These are phyloP conservation scores for Hanseniaspora clermontiae DNA, from an alignment of 805 yeast genomes.

Conservation along the genomic window DNA sequence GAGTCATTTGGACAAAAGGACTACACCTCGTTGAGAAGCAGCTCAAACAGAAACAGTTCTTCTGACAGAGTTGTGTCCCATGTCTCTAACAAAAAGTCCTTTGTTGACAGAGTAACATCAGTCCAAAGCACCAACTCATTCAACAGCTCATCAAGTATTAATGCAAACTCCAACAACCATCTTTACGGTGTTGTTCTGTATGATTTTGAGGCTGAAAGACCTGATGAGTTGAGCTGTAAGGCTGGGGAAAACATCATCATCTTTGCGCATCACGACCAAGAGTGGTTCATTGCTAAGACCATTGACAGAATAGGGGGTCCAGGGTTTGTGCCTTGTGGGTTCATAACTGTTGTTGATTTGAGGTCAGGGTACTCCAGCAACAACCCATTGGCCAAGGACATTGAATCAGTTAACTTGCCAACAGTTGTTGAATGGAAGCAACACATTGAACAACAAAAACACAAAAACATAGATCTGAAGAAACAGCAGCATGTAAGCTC, in stretches of 20 bases:
- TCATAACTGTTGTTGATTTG: slow-evolving; percentile 74
- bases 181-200: slow-evolving; percentile 77
- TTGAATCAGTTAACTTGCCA: slow-evolving; percentile 62
- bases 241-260: slow-evolving; percentile 84
- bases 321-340: slow-evolving; percentile 85
- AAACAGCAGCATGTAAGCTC: slow-evolving; percentile 21
- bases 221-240: slow-evolving; percentile 72
- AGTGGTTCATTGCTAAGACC: slow-evolving; percentile 97
- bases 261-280: slow-evolving; percentile 91
- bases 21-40: slow-evolving; percentile 21
- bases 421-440: slow-evolving; percentile 93
- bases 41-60: slow-evolving; percentile 5
- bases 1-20: slow-evolving; percentile 16
- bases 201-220: slow-evolving; percentile 63
- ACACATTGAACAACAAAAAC: slow-evolving; percentile 81
- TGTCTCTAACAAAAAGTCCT: slow-evolving; percentile 2
- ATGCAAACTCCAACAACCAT: slow-evolving; percentile 14
- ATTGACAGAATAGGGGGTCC: slow-evolving; percentile 93
- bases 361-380: slow-evolving; percentile 47
- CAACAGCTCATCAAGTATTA: neutral
- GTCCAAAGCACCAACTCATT: neutral
- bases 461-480: slow-evolving; percentile 64
- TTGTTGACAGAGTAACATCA: slow-evolving; percentile 15
- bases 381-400: slow-evolving; percentile 43
- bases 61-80: neutral